phyloP scores from a whole-genome alignment of 192 early-diverging fungal genomes.

The Pecoramyces ruminantium region DNA sequence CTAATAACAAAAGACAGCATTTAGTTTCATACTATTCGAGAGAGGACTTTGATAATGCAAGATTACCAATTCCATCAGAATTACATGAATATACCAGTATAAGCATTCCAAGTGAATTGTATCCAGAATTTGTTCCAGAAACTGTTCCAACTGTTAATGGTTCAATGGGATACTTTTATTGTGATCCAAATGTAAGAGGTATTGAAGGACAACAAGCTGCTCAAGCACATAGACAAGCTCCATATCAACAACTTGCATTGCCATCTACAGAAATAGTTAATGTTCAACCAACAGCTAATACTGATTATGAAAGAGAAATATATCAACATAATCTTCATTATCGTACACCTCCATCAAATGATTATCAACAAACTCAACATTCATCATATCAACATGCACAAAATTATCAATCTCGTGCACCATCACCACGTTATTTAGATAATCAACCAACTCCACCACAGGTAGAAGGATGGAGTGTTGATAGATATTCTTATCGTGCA shows the following conservation, averaged over 20 bases:
- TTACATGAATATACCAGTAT: slow-evolving; percentile 48
- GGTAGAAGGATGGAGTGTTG: background rate
- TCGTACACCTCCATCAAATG: background rate
- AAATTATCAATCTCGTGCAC: background rate
- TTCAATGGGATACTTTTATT: background rate
- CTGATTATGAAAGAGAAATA: background rate
- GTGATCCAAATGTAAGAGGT: background rate
- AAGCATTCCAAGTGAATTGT: slow-evolving; percentile 59
- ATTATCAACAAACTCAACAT: background rate
- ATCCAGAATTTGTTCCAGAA: slow-evolving; percentile 54
- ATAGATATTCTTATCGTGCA: background rate
- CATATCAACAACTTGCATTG: background rate
- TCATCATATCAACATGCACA: background rate
- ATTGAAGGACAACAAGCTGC: background rate
- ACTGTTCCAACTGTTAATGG: background rate
- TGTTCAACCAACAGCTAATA: background rate
- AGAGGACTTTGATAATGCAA: slow-evolving; percentile 48
- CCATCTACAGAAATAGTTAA: background rate
- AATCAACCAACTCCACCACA: background rate
- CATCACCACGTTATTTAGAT: background rate
- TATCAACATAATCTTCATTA: background rate
- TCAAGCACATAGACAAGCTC: background rate
- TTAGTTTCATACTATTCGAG: slow-evolving; percentile 82
- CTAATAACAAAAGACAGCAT: slow-evolving; percentile 61
- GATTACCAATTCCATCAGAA: slow-evolving; percentile 45